Evolutionary conservation across 768 basidiomycete genomes (phyloP).

Genomic region (Dendrothele bispora): DNA sequence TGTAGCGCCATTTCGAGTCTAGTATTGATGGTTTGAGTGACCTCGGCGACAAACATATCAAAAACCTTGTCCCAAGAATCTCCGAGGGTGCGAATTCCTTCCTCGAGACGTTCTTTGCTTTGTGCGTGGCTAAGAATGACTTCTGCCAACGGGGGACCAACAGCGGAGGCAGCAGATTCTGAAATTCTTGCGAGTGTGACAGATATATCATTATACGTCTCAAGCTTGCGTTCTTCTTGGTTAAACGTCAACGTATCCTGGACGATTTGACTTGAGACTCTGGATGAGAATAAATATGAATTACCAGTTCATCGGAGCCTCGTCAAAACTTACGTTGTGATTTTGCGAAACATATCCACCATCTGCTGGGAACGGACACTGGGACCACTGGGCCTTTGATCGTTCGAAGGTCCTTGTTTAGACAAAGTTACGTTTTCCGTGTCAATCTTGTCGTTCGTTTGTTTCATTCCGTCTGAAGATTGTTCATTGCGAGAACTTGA

Average conservation of each 20-base stretch:
- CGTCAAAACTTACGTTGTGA: slow-evolving; percentile 5
- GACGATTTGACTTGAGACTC: slow-evolving; percentile 46
- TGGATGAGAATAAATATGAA: slow-evolving; percentile 19
- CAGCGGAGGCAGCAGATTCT: slow-evolving; percentile 36
- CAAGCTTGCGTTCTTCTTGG: slow-evolving; percentile 45
- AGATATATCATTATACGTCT: slow-evolving; percentile 50
- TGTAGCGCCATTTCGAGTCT: slow-evolving; percentile 32
- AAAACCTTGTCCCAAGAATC: slow-evolving; percentile 49
- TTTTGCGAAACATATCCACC: slow-evolving; percentile 14
- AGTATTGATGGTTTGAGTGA: slow-evolving; percentile 36
- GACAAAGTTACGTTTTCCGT: too few relatives aligned
- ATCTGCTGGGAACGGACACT: slow-evolving; percentile 11
- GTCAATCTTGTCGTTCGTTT: too few relatives aligned
- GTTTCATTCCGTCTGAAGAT: too few relatives aligned
- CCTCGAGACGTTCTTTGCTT: slow-evolving; percentile 40
- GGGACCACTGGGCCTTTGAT: too few relatives aligned
- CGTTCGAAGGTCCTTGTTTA: too few relatives aligned
- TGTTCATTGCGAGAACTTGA: too few relatives aligned
- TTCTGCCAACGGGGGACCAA: slow-evolving; percentile 46
- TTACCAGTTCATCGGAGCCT: neutral
- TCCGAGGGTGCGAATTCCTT: slow-evolving; percentile 38
- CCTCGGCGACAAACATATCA: slow-evolving; percentile 38
- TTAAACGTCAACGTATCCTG: slow-evolving; percentile 41
- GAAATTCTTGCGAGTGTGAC: slow-evolving; percentile 46
- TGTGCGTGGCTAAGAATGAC: slow-evolving; percentile 42